These are phyloP conservation scores for Hansenula anomala DNA, from an alignment of 1,139 yeast species.

Conservation along the genomic window DNA sequence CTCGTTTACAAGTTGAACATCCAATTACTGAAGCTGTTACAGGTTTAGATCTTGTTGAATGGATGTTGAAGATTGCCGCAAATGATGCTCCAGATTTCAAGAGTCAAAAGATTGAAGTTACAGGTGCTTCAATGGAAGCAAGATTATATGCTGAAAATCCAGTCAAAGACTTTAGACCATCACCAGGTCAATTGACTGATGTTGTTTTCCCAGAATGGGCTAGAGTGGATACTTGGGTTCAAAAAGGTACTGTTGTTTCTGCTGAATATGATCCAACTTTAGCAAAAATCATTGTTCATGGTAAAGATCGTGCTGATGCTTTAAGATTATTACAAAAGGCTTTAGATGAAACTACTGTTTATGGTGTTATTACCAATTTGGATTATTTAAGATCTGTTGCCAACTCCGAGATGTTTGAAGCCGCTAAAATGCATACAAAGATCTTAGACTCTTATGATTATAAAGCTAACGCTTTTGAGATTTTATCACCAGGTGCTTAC, in stretches of 20 bases:
- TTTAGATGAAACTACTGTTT: constrained; percentile 76
- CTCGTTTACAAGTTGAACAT: constrained; percentile 96
- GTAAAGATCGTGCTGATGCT: constrained; percentile 82
- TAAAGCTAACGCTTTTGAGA: constrained; percentile 78
- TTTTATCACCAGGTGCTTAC: constrained; percentile 84
- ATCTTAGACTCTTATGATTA: constrained; percentile 80
- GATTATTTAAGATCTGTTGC: constrained; percentile 88
- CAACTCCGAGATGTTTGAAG: constrained; percentile 74
- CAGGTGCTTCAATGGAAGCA: constrained; percentile 95
- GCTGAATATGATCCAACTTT: constrained; percentile 96
- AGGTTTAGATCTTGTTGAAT: constrained; percentile 90
- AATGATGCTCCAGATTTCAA: constrained; percentile 76
- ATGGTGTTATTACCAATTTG: constrained; percentile 85
- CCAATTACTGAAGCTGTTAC: constrained; percentile 96
- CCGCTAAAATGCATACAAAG: constrained; percentile 82
- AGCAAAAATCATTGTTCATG: constrained; percentile 94
- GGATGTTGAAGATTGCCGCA: constrained; percentile 94
- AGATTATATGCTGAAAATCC: constrained; percentile 96
- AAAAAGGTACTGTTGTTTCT: constrained; percentile 82
- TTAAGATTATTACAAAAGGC: constrained; percentile 72
- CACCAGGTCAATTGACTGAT: constrained; percentile 90
- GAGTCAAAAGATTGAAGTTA: constrained; percentile 46
- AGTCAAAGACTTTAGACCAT: constrained; percentile 88
- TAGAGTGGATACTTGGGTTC: constrained; percentile 91
- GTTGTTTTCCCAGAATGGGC: constrained; percentile 86